Evolutionary conservation across 495 filamentous ascomycete species (phyloP).

Genomic region (Massariosphaeria phaeospora): DNA sequence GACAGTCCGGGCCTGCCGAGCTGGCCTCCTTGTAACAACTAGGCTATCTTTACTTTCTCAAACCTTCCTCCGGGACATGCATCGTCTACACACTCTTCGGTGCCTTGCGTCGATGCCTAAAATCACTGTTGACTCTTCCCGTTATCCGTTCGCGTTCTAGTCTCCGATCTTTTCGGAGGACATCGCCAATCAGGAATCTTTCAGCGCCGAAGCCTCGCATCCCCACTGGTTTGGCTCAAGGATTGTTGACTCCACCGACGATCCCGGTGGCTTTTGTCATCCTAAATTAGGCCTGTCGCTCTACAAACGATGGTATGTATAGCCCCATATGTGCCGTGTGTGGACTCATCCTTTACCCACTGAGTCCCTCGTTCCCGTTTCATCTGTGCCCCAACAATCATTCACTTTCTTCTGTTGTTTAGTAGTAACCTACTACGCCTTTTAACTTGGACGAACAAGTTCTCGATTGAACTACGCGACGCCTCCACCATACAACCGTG

Average conservation of each 20-base stretch:
- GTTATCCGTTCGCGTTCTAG: constrained; percentile 31
- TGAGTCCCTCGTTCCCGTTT: constrained; percentile 18
- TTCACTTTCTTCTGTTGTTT: constrained; percentile 3
- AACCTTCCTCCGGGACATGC: constrained; percentile 11
- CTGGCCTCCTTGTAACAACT: constrained; percentile 15
- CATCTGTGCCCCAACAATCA: background rate
- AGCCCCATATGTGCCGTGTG: background rate
- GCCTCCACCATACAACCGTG: constrained; percentile 23
- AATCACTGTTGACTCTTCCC: constrained; percentile 10
- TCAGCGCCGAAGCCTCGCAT: constrained; percentile 22
- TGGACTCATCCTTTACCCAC: constrained; percentile 9
- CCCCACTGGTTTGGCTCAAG: constrained; percentile 34
- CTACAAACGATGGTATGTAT: constrained; percentile 20
- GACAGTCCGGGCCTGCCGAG: constrained; percentile 30
- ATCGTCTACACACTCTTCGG: constrained; percentile 12
- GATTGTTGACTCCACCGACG: constrained; percentile 23
- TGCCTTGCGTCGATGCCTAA: constrained; percentile 28
- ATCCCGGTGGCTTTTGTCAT: constrained; percentile 8
- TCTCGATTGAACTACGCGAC: too few relatives aligned
- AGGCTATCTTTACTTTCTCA: constrained; percentile 1
- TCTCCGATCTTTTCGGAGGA: constrained; percentile 9
- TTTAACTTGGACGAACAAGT: too few relatives aligned
- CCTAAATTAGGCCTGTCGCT: constrained; percentile 12
- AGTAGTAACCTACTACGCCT: constrained; percentile 13
- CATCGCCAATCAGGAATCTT: constrained; percentile 24